Percentiles rank a stretch among this genome's conserved stretches.
phyloP scores from a whole-genome alignment of 2,329 filamentous ascomycete genomes.

The Arthrinium puccinioides region DNA sequence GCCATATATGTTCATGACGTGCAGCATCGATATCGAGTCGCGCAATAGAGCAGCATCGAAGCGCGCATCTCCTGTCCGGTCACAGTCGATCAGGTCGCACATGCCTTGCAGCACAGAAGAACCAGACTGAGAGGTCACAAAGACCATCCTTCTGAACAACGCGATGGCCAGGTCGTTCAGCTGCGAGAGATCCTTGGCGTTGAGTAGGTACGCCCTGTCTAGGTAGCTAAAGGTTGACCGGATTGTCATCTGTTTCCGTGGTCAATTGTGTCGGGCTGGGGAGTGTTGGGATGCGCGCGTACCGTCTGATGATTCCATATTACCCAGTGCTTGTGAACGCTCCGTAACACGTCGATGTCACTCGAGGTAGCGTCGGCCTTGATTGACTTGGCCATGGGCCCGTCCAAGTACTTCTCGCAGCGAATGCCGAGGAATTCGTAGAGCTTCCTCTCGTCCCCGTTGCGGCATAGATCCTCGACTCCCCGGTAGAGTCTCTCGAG shows the following conservation, averaged over 20 bases:
- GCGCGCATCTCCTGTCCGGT: slow-evolving; percentile 51
- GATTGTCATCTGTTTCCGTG: slow-evolving; percentile 55
- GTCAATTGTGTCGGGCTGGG: background rate
- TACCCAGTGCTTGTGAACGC: slow-evolving; percentile 56
- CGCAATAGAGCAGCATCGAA: slow-evolving; percentile 62
- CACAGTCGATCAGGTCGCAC: slow-evolving; percentile 67
- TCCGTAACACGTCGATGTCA: slow-evolving; percentile 57
- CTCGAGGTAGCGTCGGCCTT: slow-evolving; percentile 41
- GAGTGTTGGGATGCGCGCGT: slow-evolving; percentile 20
- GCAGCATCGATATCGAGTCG: slow-evolving; percentile 73
- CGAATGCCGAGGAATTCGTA: slow-evolving; percentile 58
- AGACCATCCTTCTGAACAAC: slow-evolving; percentile 62
- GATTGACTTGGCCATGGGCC: slow-evolving; percentile 48
- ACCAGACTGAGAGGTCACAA: slow-evolving; percentile 28
- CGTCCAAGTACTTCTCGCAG: slow-evolving; percentile 62
- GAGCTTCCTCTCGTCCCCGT: slow-evolving; percentile 62
- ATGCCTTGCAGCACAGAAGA: slow-evolving; percentile 48
- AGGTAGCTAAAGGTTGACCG: slow-evolving; percentile 91
- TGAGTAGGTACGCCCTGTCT: slow-evolving; percentile 80
- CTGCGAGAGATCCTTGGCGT: slow-evolving; percentile 59
- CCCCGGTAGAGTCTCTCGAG: slow-evolving; percentile 84
- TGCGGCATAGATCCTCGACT: slow-evolving; percentile 85
- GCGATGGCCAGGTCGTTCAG: slow-evolving; percentile 76
- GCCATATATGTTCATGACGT: slow-evolving; percentile 76
- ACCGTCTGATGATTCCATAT: slow-evolving; percentile 74